These are phyloP conservation scores for Pythium oligandrum DNA, from an alignment of 352 stramenopile species.

Conservation along the genomic window DNA sequence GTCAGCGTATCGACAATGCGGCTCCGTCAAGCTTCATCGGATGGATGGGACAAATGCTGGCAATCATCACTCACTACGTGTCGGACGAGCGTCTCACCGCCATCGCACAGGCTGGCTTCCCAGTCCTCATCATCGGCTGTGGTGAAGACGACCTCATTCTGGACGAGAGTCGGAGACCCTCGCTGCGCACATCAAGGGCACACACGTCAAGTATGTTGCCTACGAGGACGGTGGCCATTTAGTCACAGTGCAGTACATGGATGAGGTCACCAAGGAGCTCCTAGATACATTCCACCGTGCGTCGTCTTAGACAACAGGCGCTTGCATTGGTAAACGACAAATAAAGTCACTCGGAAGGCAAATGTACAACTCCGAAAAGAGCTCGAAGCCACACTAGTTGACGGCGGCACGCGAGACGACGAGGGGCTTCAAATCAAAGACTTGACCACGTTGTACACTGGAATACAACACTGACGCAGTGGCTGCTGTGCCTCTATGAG, in stretches of 20 bases:
- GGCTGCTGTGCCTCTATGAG: no score
- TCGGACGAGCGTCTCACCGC: slow-evolving; percentile 30
- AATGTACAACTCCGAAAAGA: no score
- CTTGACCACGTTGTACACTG: no score
- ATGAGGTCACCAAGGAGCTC: slow-evolving; percentile 23
- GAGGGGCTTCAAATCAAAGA: no score
- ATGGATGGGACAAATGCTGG: slow-evolving; percentile 38
- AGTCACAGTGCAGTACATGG: slow-evolving; percentile 26
- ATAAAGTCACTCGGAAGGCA: no score
- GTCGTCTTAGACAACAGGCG: not conserved
- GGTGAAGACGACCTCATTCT: slow-evolving; percentile 32
- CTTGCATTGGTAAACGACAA: no score
- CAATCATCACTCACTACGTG: slow-evolving; percentile 38
- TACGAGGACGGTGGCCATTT: slow-evolving; percentile 32
- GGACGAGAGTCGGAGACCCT: slow-evolving; percentile 28
- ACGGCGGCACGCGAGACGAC: no score
- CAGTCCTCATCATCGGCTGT: slow-evolving; percentile 33
- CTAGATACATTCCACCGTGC: slow-evolving; percentile 12
- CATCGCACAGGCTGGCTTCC: slow-evolving; percentile 20
- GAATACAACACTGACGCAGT: no score
- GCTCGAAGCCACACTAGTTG: no score
- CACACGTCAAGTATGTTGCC: slow-evolving; percentile 22
- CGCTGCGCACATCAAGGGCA: slow-evolving; percentile 6
- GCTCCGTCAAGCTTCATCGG: slow-evolving; percentile 24
- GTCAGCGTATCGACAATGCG: slow-evolving; percentile 18